These are phyloP conservation scores for Lycium barbarum DNA, from an alignment of 257 asterid species.

Conservation along the genomic window DNA sequence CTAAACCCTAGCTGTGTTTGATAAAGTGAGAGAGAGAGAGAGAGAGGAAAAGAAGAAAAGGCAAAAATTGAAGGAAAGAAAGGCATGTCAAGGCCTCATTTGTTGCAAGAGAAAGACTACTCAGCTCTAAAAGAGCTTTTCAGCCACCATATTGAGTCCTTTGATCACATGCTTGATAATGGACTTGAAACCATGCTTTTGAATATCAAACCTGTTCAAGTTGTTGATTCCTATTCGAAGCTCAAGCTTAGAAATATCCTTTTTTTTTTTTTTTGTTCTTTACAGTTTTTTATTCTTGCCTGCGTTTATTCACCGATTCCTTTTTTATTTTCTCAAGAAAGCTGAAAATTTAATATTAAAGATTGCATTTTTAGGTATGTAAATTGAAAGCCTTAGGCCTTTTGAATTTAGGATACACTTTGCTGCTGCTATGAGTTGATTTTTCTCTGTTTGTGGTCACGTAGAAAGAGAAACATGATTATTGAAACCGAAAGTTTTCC, in stretches of 20 bases:
- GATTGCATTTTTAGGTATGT: neutral
- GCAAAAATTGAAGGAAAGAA: neutral
- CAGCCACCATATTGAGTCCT: constrained; percentile 81
- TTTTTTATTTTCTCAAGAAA: neutral
- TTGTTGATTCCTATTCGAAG: constrained; percentile 52
- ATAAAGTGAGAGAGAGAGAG: neutral
- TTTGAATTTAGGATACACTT: neutral
- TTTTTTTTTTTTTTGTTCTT: constrained; percentile 36
- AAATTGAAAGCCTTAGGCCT: too few relatives aligned
- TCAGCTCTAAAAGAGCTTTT: constrained; percentile 63
- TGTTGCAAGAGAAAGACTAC: constrained; percentile 69
- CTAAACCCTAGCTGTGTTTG: constrained; percentile 26
- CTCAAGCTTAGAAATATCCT: constrained; percentile 88
- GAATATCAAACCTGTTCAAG: constrained; percentile 66
- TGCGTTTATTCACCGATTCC: neutral
- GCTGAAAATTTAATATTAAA: constrained; percentile 1
- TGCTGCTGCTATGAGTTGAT: constrained; percentile 8
- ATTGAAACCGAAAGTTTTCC: neutral
- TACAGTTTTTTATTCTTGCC: constrained; percentile 39
- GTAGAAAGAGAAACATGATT: neutral
- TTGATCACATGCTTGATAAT: constrained; percentile 69
- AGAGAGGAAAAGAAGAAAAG: neutral
- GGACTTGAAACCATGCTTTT: constrained; percentile 67
- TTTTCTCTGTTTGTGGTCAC: neutral
- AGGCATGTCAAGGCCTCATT: constrained; percentile 60